Evolutionary conservation across 1,284 basidiomycete species (phyloP), one percentile per base, ranked within the genome.

Genomic region (Ganoderma sinense): DNA sequence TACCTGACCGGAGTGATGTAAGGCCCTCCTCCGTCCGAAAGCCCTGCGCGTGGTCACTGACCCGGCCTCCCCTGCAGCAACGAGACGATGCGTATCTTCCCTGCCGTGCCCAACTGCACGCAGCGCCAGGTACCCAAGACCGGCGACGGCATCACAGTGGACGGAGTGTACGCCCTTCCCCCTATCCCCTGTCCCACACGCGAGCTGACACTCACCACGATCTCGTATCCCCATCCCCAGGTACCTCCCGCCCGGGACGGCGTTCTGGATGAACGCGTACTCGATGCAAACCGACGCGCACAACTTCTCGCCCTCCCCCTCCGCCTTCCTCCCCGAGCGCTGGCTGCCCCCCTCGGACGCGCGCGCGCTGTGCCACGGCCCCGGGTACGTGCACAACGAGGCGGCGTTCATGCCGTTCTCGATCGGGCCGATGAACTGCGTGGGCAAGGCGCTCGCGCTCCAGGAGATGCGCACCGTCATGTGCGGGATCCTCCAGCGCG

Each of bases 31-130:
- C 20, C 26, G 2, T 16, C 60, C 51, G 20, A 0, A 23, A 33
- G 6, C 14, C 16, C n/a, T 5, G 10, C 16, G 13, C 36, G 41
- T n/a, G 56, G 43, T 55, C 1, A 18, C 11, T 53, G 64, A 66
- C 16, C 14, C 14, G 8, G 48, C 45, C 73, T 23, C 7, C 3
- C 36, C 36, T 36, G 10, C 76, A 91, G 90, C 67, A 89, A 90
- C 59, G 90, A 92, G 77, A 78, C 84, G 0, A 75, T 91, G 63
- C 82, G 91, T 59, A 78, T 91, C 51, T 83, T 84, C 61, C 87
- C 91, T 18, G 83, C 89, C 10, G 80, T 90, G 16, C 82, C 85
- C 16, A 86, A 84, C 26, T 85, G 85, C 53, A 83, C 86, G 36
- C 86, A 88, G 66, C 85, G 90, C 60, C 80, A 83, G 26, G 81